Evolutionary conservation across 2,329 filamentous ascomycete genomes (phyloP), one percentile per base, ranked within the genome.

Genomic region (Fusarium coicis): DNA sequence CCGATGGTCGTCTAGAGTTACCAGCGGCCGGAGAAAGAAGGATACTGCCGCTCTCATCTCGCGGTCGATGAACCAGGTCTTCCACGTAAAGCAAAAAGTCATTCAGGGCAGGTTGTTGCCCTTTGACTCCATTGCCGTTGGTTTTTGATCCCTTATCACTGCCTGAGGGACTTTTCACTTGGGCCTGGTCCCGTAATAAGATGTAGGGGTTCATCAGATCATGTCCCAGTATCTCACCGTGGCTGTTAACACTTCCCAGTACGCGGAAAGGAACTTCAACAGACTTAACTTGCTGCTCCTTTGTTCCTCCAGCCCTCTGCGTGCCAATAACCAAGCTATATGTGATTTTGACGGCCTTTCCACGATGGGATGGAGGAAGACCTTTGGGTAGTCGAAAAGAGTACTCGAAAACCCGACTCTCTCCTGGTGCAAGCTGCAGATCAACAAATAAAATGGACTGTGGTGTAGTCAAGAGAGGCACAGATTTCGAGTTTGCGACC

Each of bases 391-490:
- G 84, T 49, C 89, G 92, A 80, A 98, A 98, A 2, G 90, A 89
- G 81, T 98, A 99, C 55, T 93, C 93, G 78, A 93, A 99, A 53
- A 91, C 93, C 76, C 90, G 92, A 81, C 94, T 97, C 83, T 99
- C 95, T 3, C 96, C 96, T 0, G 96, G 95, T 11, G 89, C 92
- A 28, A 99, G 88, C 76, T 93, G 91, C 63, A 99, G 85, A 81
- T 99, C 95, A 59, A 99, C 96, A 81, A 99, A 99, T 18, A 99
- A 85, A 69, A 99, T 94, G 4, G 95, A 97, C 83, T 98, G 96
- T 3, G 96, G 95, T 10, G 96, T 98, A 21, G 94, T 96, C n/a
- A 99, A 87, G 52, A 99, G 85, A 1, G 96, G 96, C 47, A 99
- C 92, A 6, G 93, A 93, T 79, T 94, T 95, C 37, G 94, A 93